Evolutionary conservation across 805 yeast species (phyloP).

Genomic region (Spencermartinsiella europaea): DNA sequence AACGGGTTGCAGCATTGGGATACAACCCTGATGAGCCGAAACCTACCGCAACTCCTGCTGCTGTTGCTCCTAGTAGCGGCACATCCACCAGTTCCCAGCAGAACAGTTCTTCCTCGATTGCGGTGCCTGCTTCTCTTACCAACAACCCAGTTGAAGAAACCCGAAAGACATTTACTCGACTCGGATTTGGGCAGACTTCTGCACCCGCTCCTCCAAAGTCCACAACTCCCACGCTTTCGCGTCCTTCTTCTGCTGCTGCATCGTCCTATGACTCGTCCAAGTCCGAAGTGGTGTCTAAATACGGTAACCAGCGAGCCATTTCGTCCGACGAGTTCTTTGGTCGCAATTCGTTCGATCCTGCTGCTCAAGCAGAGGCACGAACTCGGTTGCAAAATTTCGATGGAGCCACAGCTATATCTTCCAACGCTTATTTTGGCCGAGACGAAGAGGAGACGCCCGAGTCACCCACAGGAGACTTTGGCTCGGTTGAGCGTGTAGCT

Average conservation of each 20-base stretch:
- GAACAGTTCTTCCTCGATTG: background rate
- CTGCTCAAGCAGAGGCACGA: slow-evolving; percentile 72
- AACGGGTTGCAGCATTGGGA: slow-evolving; percentile 47
- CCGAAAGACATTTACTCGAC: slow-evolving; percentile 27
- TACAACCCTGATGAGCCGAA: slow-evolving; percentile 34
- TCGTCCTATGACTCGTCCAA: slow-evolving; percentile 10
- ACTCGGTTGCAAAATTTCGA: slow-evolving; percentile 74
- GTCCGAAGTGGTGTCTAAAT: slow-evolving; percentile 44
- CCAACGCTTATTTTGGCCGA: slow-evolving; percentile 88
- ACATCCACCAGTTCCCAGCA: background rate
- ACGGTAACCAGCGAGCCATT: slow-evolving; percentile 86
- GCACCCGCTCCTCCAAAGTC: slow-evolving; percentile 33
- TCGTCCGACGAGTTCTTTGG: slow-evolving; percentile 95
- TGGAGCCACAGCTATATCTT: slow-evolving; percentile 88
- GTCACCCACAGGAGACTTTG: slow-evolving; percentile 30
- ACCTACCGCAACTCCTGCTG: slow-evolving; percentile 1
- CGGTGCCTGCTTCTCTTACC: slow-evolving; percentile 14
- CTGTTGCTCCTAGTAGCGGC: slow-evolving; percentile 8
- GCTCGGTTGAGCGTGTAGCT: slow-evolving; percentile 49
- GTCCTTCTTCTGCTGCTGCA: slow-evolving; percentile 15
- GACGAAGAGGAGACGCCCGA: slow-evolving; percentile 47
- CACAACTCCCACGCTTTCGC: slow-evolving; percentile 9
- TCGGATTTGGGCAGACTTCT: slow-evolving; percentile 83
- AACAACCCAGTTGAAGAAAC: slow-evolving; percentile 16
- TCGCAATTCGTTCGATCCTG: slow-evolving; percentile 74